phyloP scores from a whole-genome alignment of 164 flowering plant species.

The Dillenia suffruticosa region DNA sequence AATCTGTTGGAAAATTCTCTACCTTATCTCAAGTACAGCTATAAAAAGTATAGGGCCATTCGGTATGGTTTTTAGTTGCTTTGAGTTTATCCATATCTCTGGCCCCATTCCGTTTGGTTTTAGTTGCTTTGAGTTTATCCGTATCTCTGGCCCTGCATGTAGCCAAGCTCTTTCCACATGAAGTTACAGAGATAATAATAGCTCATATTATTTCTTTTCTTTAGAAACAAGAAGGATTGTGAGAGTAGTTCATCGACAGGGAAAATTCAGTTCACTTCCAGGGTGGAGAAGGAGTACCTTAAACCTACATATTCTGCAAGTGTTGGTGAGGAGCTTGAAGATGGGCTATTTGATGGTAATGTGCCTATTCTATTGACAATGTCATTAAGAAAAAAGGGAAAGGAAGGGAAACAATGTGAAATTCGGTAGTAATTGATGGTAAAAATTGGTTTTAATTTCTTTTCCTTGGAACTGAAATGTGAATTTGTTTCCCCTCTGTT shows the following conservation, averaged over 20 bases:
- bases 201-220: constrained; percentile 4
- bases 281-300: constrained; percentile 90
- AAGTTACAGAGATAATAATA: background rate
- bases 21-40: constrained; percentile 85
- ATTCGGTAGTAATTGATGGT: no score
- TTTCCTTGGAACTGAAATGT: no score
- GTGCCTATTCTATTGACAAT: background rate
- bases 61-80: constrained; percentile 40
- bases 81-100: background rate
- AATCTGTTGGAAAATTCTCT: constrained; percentile 73
- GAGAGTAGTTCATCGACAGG: constrained; percentile 43
- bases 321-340: constrained; percentile 82
- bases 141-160: background rate
- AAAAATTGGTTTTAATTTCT: no score
- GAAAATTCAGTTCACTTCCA: constrained; percentile 48
- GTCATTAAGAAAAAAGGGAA: no score
- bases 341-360: constrained; percentile 97
- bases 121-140: constrained; percentile 8
- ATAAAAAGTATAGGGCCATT: constrained; percentile 62
- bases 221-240: constrained; percentile 51
- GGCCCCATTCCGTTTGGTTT: constrained; percentile 46
- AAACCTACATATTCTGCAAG: constrained; percentile 86
- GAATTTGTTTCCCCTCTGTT: no score
- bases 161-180: background rate
- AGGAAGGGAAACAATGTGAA: no score